Conservation (phyloP, 345 rosid species). For the Citrus glauca region DNA sequence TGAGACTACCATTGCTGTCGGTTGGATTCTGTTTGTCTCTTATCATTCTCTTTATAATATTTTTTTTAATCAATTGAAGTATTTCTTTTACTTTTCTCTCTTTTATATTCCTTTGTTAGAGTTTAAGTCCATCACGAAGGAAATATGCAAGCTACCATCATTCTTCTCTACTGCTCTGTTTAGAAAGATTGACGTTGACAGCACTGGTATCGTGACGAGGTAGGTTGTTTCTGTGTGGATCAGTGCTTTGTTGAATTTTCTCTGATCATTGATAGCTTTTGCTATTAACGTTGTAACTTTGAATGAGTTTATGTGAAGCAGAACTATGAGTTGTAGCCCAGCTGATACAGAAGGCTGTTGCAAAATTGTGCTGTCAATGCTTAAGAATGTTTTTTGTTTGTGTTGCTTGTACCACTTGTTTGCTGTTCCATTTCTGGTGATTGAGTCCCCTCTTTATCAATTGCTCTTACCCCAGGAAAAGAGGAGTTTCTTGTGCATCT, state of each 20-base stretch:
- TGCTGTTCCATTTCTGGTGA: not conserved
- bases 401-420: not conserved
- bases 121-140: conserved; percentile 66
- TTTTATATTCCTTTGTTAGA: conserved; percentile 31
- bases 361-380: not conserved
- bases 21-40: not conserved
- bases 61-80: conserved; percentile 1
- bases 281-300: not conserved
- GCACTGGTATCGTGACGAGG: conserved; percentile 69
- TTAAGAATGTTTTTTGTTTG: not conserved
- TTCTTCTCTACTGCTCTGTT: conserved; percentile 75
- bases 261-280: not conserved
- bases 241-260: not conserved
- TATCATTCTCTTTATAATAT: not conserved
- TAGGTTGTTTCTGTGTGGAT: conserved; percentile 26
- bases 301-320: not conserved
- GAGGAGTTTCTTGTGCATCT: not conserved
- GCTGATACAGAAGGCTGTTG: not conserved
- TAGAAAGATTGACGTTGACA: conserved; percentile 59
- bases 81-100: not conserved
- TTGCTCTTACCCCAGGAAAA: not conserved
- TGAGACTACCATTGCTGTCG: conserved; percentile 12
- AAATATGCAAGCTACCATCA: conserved; percentile 88
- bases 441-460: not conserved
- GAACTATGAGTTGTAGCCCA: conserved; percentile 1